Evolutionary conservation across 2,329 filamentous ascomycete species (phyloP), one percentile per base, ranked within the genome.

Genomic region (Aspergillus aculeatus): DNA sequence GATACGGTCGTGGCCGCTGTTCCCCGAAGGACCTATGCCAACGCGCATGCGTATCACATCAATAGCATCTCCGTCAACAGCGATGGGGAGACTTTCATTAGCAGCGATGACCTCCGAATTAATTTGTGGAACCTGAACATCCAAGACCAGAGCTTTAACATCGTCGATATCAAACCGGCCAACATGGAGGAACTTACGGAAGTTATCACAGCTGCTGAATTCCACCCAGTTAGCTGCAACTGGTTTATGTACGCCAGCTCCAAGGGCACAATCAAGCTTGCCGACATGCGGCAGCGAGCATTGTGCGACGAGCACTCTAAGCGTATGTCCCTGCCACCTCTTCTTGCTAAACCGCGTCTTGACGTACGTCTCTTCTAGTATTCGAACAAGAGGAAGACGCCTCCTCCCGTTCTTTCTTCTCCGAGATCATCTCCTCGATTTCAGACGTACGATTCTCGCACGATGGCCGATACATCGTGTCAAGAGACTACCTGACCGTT

Each of bases 61-160:
- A 99, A 99, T 82, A 98, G 95, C 82, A 99, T 99, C 77, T 98
- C 95, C n/a, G 95, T 98, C 71, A 99, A 99, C 83, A 98, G 94
- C 75, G 95, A 99, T 76, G 95, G 94, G 59, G 95, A 99, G 82
- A 99, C 95, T 0, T 99, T 98, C 78, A 97, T 99, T 80, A 97
- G 93, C 81, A 97, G 93, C 75, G 95, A 99, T 75, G 95, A 99
- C 75, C 82, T 99, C 64, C 89, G 95, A 64, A 96, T 99, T 83
- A 99, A 99, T 77, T 83, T 99, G 58, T 99, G 95, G 95, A 98
- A 99, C 75, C 83, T 98, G 69, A 98, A 98, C 78, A 99, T 99
- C 65, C 95, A 99, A 77, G 94, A 98, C 70, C 94, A 98, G 80
- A 98, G 95, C 81, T 99, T 99, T 85, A 99, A 99, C 80, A 99